phyloP scores from a whole-genome alignment of 352 stramenopile genomes.

The Stramenopiles sp. region DNA sequence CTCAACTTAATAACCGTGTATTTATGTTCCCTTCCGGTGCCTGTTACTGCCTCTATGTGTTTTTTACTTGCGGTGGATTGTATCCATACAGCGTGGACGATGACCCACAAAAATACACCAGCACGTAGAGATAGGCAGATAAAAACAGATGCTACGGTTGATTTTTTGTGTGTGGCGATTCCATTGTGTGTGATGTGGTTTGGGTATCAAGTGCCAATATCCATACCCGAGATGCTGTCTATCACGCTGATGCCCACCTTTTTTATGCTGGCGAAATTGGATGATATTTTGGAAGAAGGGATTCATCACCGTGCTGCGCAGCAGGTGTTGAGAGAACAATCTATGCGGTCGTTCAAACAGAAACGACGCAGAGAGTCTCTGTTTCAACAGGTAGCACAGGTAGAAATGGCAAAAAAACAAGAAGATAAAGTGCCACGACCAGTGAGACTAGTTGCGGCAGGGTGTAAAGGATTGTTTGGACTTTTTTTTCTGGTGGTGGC shows the following conservation, averaged over 20 bases:
- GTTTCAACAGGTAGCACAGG: background rate
- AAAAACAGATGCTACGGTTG: background rate
- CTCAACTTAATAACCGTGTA: background rate
- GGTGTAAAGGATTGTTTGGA: background rate
- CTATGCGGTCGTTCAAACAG: background rate
- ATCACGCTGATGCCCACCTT: conserved; percentile 6
- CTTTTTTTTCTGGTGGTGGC: conserved; percentile 8
- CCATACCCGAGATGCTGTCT: conserved; percentile 1
- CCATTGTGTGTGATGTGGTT: conserved; percentile 6
- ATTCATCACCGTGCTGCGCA: conserved; percentile 7
- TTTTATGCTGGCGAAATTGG: conserved; percentile 1
- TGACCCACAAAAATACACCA: conserved; percentile 5
- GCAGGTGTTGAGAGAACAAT: conserved; percentile 6
- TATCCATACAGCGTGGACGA: background rate
- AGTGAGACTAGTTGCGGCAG: background rate
- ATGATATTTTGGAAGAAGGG: conserved; percentile 8
- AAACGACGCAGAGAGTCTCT: background rate
- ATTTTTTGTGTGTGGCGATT: conserved; percentile 8
- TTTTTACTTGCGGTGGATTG: background rate
- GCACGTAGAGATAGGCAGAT: background rate
- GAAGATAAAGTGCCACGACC: conserved; percentile 8
- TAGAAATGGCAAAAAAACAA: conserved; percentile 8
- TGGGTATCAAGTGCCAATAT: conserved; percentile 8
- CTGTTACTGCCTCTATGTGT: background rate
- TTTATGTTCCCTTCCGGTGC: background rate